Base-by-base conservation (phyloP, 1,139 yeast species). In the Geotrichum carabidarum region DNA sequence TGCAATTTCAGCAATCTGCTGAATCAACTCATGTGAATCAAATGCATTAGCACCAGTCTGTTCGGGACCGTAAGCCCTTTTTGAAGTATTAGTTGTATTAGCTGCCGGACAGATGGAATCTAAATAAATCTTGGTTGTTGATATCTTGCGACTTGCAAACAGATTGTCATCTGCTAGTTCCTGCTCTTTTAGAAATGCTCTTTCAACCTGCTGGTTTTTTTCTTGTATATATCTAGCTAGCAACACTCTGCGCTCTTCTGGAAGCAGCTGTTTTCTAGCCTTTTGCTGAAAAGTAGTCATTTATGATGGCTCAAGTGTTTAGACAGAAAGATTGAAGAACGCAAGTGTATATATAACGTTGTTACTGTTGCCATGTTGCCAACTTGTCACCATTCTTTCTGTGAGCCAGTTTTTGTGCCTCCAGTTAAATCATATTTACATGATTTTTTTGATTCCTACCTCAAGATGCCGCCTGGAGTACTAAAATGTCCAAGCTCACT, bases 1-100 rank as follows among this genome's bases (percentile, higher is more conserved):
- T 1, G 47, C 46, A 17, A 48, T 48, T 22, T 48, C 47, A n/a
- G 46, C 17, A 15, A 48, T 42, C 15, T 42, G 47, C 9, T 40
- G 51, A 32, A 48, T 30, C 2, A 48, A 35, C n/a, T 48, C 51
- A 22, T 40, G 35, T 12, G n/a, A 17, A 8, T n/a, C 41, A 2
- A 34, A 15, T 4, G 15, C 8, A 14, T n/a, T 36, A 7, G 11
- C 12, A 31, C 18, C 14, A 14, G 35, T 35, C 8, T 30, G 11
- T 2, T 12, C 37, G 4, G 17, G 5, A 4, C 17, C 32, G 2
- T 7, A 17, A 18, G 35, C 27, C 44, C 8, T 11, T 3, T 12
- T 18, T 9, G 22, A 32, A 12, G 3, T 14, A 8, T 42, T 32
- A 2, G 9, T 4, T 7, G 34, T 32, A 27, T 42, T 32, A 2